Conservation (phyloP, 306 rosid species). For the Vicia villosa region DNA sequence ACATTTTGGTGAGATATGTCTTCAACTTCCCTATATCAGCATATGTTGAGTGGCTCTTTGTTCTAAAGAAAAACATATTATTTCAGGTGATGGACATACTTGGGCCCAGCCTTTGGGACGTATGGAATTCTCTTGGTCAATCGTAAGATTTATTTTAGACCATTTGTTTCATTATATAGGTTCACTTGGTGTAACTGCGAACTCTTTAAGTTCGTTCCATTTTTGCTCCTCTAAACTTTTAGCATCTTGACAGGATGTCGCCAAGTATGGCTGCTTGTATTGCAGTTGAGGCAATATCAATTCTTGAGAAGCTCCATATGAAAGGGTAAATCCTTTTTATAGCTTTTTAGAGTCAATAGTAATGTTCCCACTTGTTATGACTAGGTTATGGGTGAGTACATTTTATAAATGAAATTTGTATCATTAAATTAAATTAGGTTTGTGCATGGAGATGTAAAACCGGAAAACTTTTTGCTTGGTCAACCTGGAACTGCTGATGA, state of each 20-base stretch:
- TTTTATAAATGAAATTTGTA: conserved; percentile 19
- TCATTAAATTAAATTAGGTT: conserved; percentile 54
- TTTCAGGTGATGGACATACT: conserved; percentile 95
- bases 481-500: conserved; percentile 88
- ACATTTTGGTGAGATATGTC: conserved; percentile 78
- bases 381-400: conserved; percentile 3
- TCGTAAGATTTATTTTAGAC: conserved; percentile 62
- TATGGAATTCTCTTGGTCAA: conserved; percentile 87
- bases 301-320: conserved; percentile 92
- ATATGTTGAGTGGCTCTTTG: conserved; percentile 20
- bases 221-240: conserved; percentile 31
- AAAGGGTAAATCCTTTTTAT: conserved; percentile 65
- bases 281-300: conserved; percentile 94
- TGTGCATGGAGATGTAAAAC: conserved; percentile 97
- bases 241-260: conserved; percentile 67
- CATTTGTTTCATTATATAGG: conserved; percentile 25
- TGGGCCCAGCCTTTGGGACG: conserved; percentile 97
- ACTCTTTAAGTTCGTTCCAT: background rate
- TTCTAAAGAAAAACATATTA: conserved; percentile 42
- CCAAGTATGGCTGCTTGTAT: conserved; percentile 95
- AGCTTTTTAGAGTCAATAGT: background rate
- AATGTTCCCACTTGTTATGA: conserved; percentile 25
- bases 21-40: conserved; percentile 30
- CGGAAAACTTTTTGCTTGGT: conserved; percentile 95
- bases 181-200: background rate